Evolutionary conservation across 2,329 filamentous ascomycete genomes (phyloP), one percentile per base, ranked within the genome.

Genomic region (Ceratocystiopsis brevicomis): DNA sequence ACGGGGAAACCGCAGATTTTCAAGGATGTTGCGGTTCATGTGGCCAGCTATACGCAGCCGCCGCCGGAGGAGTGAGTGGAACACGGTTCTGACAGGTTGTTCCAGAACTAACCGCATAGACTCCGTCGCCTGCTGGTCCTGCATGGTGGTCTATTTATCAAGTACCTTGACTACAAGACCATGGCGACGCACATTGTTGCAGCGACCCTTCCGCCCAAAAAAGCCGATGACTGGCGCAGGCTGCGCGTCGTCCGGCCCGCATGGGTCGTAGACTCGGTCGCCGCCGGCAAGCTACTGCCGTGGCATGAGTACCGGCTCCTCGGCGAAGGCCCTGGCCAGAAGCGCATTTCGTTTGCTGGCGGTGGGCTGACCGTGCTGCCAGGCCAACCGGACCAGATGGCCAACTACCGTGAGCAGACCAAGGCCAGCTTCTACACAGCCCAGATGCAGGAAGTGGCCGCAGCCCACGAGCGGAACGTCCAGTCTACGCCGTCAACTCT

Each of bases 41-140:
- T 98, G 19, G 93, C 87, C 53, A 90, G 90, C 40, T 98, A 96
- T 57, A 98, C 90, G 0, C 88, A 96, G 53, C 90, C 90, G 1
- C 85, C 87, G 1, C 66, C 95, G 43, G 87, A 86, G 52, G 76
- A 94, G 66, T 67, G 53, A 53, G 66, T 57, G n/a, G 25, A 6
- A 10, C 25, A 30, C 25, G 25, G 10, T 10, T 30, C 10, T 9
- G 10, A 30, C 25, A 6, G 25, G 25, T 2, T 30, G 6, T 30
- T 6, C 19, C 19, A 6, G 19, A 6, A 19, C 3, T n/a, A n/a
- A 37, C n/a, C 6, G n/a, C 9, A 37, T 43, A 69, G 67, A 38
- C 71, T 98, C 16, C 88, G 94, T 62, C 76, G 68, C 43, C 70
- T 94, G 47, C 80, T 98, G 44, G 88, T 98, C 16, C 75, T 81